phyloP scores from a whole-genome alignment of 352 stramenopile species.

The Phytopythium cucurbitacearum region DNA sequence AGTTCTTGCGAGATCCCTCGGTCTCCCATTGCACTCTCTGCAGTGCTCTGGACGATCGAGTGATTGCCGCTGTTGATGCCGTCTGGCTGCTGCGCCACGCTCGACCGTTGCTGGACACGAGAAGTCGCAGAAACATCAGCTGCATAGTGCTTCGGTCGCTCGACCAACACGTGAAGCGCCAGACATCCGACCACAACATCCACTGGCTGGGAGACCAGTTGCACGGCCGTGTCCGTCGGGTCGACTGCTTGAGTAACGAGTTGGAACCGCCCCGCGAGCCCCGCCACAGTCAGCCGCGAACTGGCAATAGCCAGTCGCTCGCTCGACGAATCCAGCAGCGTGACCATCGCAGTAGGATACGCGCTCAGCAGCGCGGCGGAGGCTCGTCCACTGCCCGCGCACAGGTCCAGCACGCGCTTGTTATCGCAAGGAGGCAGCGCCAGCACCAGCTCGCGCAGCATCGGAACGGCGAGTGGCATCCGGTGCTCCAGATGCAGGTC shows the following conservation, averaged over 20 bases:
- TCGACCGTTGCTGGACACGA: neutral
- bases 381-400: slow-evolving; percentile 56
- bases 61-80: neutral
- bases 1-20: neutral
- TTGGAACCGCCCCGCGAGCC: slow-evolving; percentile 7
- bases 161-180: slow-evolving; percentile 62
- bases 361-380: slow-evolving; percentile 46
- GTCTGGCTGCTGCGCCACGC: neutral
- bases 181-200: slow-evolving; percentile 64
- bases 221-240: slow-evolving; percentile 10
- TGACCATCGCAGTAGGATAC: slow-evolving; percentile 53
- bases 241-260: slow-evolving; percentile 18
- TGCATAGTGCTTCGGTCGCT: slow-evolving; percentile 48
- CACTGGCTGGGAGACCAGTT: slow-evolving; percentile 21
- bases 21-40: neutral
- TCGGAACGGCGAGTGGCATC: slow-evolving; percentile 51
- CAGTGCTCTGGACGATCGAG: no score
- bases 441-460: slow-evolving; percentile 57
- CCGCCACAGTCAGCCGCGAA: slow-evolving; percentile 22
- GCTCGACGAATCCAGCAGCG: slow-evolving; percentile 51
- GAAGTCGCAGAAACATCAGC: neutral
- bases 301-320: slow-evolving; percentile 52
- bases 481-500: slow-evolving; percentile 58
- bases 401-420: slow-evolving; percentile 60
- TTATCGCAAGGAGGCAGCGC: slow-evolving; percentile 56